Evolutionary conservation across 192 early-diverging fungal genomes (phyloP).

Genomic region (Dispira simplex): DNA sequence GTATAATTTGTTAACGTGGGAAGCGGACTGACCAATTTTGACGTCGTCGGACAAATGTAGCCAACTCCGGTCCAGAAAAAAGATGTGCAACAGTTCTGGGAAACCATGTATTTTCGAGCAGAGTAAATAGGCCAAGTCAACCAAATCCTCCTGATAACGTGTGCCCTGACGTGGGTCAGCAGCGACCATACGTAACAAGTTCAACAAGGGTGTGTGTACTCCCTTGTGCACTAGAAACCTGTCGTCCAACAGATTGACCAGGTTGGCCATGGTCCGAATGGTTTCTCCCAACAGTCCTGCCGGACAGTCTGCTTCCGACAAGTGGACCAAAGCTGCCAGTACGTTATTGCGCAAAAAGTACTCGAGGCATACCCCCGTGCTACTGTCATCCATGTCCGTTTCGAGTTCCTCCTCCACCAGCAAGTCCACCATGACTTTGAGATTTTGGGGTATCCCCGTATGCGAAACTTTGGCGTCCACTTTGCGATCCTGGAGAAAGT

Average conservation of each 20-base stretch:
- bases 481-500: conserved; percentile 26
- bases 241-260: conserved; percentile 77
- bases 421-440: conserved; percentile 74
- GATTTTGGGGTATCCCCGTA: conserved; percentile 58
- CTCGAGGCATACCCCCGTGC: conserved; percentile 80
- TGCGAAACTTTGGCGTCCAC: conserved; percentile 34
- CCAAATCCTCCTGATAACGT: conserved; percentile 40
- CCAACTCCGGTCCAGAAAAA: conserved; percentile 56
- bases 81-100: conserved; percentile 54
- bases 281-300: conserved; percentile 62
- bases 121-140: conserved; percentile 61
- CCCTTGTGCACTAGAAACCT: conserved; percentile 81
- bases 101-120: conserved; percentile 69
- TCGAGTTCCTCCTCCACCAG: conserved; percentile 70
- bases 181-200: conserved; percentile 54
- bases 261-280: conserved; percentile 56
- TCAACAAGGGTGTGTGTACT: conserved; percentile 71
- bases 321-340: conserved; percentile 58
- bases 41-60: conserved; percentile 13
- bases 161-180: conserved; percentile 29
- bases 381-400: conserved; percentile 48
- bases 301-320: conserved; percentile 65
- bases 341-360: conserved; percentile 72
- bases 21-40: neutral
- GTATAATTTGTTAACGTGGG: neutral